Evolutionary conservation across 2,329 filamentous ascomycete species (phyloP).

Genomic region (Helotiales sp.): DNA sequence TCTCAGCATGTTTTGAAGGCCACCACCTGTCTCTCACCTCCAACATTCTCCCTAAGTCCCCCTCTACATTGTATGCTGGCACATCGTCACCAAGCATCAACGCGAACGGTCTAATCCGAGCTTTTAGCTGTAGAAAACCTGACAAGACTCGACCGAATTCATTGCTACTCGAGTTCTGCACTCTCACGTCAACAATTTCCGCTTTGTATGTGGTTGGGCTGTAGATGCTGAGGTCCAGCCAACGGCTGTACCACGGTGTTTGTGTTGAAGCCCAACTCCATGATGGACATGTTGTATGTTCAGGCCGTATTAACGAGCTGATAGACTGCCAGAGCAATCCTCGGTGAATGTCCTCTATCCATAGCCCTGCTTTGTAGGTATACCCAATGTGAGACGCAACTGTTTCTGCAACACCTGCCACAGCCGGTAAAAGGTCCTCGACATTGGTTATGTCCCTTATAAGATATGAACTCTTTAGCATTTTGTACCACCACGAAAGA

Average conservation of each 20-base stretch:
- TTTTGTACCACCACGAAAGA: conserved; percentile 13
- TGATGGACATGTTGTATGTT: background rate
- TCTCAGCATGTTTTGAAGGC: no score
- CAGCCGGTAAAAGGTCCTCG: conserved; percentile 15
- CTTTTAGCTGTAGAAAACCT: no score
- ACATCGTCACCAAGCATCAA: no score
- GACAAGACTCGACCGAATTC: conserved; percentile 6
- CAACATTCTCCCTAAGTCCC: no score
- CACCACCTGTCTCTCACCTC: no score
- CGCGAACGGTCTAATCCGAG: no score
- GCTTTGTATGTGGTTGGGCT: no score
- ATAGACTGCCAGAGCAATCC: conserved; percentile 15
- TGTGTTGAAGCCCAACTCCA: conserved; percentile 17
- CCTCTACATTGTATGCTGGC: conserved; percentile 7
- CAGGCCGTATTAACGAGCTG: no score
- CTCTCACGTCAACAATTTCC: conserved; percentile 4
- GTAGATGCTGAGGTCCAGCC: no score
- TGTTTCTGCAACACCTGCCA: conserved; percentile 17
- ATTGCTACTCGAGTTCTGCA: background rate
- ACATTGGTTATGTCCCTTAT: no score
- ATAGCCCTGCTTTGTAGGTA: conserved; percentile 18
- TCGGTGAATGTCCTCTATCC: conserved; percentile 21
- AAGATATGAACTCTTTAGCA: no score
- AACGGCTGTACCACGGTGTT: no score
- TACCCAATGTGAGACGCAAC: conserved; percentile 4